Evolutionary conservation across 108 stramenopile genomes (phyloP), one percentile per base, ranked within the genome.

Genomic region (Schizochytrium sp.): DNA sequence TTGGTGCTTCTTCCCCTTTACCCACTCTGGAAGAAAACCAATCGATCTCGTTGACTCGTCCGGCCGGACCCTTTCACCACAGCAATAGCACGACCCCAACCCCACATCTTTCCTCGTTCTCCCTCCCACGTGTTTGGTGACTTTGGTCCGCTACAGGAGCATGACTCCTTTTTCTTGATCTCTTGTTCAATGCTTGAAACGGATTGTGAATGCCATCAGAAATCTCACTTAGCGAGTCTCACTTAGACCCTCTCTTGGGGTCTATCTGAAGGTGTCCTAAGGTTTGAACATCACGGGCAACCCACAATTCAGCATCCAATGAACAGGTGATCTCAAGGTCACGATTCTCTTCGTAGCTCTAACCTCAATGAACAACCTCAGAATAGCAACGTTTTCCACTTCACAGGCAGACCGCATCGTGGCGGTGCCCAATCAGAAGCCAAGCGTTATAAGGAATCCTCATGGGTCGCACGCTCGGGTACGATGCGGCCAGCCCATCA

Each of bases 201-300:
- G 25, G 21, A 18, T 10, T 8, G 10, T 28, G 41, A 69, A 5
- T 41, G 63, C 63, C 63, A 69, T 69, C 63, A 69, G 63, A 69
- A 69, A 69, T 69, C 63, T 69, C 63, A 69, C 63, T 69, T 69
- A 69, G 63, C 63, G 18, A 10, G 18, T 69, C 63, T 69, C 63
- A 69, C 41, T 69, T 69, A 69, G 41, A 69, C 63, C 63, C 63
- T 69, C 63, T 69, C 41, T 69, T 69, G 63, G 63, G 25, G 63
- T 69, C 63, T 69, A 69, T 69, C 63, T 69, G 63, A 69, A 69
- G 63, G 63, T 69, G 63, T 69, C 63, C 63, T 69, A 69, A 69
- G 63, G 63, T 8, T 69, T 69, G 18, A 69, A 69, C 63, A 69
- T 69, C 63, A 69, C 18, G 14, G 63, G 63, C 63, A 41, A 69